A percentile compares a stretch with the other conserved stretches of the same genome.
Evolutionary conservation across 768 basidiomycete species (phyloP).

Genomic region (Mycena kentingensis): DNA sequence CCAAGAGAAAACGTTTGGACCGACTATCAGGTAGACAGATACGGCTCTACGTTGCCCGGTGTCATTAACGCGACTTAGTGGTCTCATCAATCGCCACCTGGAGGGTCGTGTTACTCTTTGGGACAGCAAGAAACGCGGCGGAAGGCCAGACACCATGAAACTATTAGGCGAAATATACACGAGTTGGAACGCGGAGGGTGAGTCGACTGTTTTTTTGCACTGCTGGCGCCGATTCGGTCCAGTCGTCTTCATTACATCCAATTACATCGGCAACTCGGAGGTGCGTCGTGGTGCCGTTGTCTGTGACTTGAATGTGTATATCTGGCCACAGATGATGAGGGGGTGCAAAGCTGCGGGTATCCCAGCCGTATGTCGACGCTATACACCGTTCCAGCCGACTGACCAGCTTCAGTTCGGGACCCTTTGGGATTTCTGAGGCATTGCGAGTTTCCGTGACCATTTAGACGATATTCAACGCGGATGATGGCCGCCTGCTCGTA

Average conservation of each 20-base stretch:
- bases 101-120: slow-evolving; percentile 74
- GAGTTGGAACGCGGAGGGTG: slow-evolving; percentile 73
- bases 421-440: slow-evolving; percentile 61
- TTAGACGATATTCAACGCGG: not conserved
- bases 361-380: slow-evolving; percentile 42
- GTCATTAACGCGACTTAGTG: slow-evolving; percentile 67
- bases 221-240: too few species aligned
- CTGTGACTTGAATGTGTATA: too few species aligned
- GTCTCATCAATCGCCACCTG: slow-evolving; percentile 69
- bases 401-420: slow-evolving; percentile 50
- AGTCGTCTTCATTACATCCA: slow-evolving; percentile 87
- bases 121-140: slow-evolving; percentile 75
- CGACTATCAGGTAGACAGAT: slow-evolving; percentile 11
- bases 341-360: slow-evolving; percentile 73
- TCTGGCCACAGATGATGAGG: slow-evolving; percentile 77
- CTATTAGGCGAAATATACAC: slow-evolving; percentile 68
- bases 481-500: slow-evolving; percentile 17
- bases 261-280: slow-evolving; percentile 76
- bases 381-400: not conserved
- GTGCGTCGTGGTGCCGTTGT: too few species aligned
- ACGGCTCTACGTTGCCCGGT: not conserved
- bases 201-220: too few species aligned
- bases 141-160: slow-evolving; percentile 78
- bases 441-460: slow-evolving; percentile 27
- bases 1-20: slow-evolving; percentile 76